Evolutionary conservation across 176 grass and related monocot genomes (phyloP).

Genomic region (Lolium perenne): DNA sequence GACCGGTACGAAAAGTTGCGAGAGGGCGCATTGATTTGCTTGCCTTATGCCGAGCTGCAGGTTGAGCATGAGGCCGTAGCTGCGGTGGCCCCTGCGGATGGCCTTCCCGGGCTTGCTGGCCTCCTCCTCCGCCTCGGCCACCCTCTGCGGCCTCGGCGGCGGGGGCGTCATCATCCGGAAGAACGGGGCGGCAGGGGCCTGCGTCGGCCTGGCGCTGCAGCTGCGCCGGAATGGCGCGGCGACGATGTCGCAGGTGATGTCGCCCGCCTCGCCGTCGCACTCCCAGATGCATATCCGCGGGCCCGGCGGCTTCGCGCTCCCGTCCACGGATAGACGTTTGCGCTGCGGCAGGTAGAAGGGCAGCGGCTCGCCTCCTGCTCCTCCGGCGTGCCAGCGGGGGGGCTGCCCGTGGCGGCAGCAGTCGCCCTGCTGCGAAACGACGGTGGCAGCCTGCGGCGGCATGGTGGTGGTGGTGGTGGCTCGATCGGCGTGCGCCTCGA

Average conservation of each 20-base stretch:
- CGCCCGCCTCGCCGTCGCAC: conserved; percentile 78
- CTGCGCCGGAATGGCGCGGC: conserved; percentile 52
- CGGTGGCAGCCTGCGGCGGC: conserved; percentile 29
- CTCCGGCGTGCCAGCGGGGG: background rate
- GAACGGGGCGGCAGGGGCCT: conserved; percentile 13
- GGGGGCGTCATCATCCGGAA: conserved; percentile 51
- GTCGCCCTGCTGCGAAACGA: conserved; percentile 25
- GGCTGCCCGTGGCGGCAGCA: conserved; percentile 31
- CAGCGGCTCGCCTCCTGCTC: conserved; percentile 12
- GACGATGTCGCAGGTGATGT: conserved; percentile 84
- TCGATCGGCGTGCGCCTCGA: conserved; percentile 8
- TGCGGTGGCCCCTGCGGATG: conserved; percentile 73
- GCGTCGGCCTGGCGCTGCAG: conserved; percentile 52
- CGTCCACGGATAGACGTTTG: conserved; percentile 62
- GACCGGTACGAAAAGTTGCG: background rate
- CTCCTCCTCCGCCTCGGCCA: background rate
- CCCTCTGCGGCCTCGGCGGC: conserved; percentile 25
- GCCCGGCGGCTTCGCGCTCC: conserved; percentile 34
- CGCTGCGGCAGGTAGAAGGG: conserved; percentile 54
- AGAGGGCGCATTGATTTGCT: conserved; percentile 1
- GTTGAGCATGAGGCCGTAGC: conserved; percentile 77
- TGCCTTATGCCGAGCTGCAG: conserved; percentile 84
- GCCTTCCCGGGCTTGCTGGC: conserved; percentile 57
- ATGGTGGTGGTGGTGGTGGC: conserved; percentile 11
- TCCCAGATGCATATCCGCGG: conserved; percentile 93